Evolutionary conservation across 2,329 filamentous ascomycete genomes (phyloP), one percentile per base, ranked within the genome.

Genomic region (Penicillium digitatum): DNA sequence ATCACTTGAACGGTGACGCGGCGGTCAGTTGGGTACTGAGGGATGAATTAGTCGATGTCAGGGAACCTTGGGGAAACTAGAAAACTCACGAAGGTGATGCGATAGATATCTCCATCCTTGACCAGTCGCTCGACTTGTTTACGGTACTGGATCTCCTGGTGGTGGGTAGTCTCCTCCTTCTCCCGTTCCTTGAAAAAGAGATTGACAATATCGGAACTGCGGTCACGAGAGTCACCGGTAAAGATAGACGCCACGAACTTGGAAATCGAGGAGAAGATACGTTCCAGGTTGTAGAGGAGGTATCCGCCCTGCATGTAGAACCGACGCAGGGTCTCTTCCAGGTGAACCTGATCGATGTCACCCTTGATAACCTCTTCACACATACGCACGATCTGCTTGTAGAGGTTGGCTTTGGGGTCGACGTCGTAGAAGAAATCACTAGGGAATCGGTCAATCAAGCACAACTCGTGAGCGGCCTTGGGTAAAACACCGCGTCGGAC

Each of bases 241-340:
- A 92, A 89, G 71, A 95, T 91, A n/a, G 83, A 83, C 18, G 91
- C 81, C 24, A 88, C 90, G 55, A 92, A 87, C 55, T 91, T 88
- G 55, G 88, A 87, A 37, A 96, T 83, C 1, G 87, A 87, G 68
- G 86, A 86, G 50, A 97, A 83, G 29, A 96, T 84, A 70, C 95
- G 92, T 68, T 95, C 90, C 61, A 97, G 86, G 5, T 90, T 92
- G 77, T 97, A 99, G 37, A 97, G 77, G 66, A 91, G 90, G 88
- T 93, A 99, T 7, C 94, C 94, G 62, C 86, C 88, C 69, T 88
- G 87, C 55, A 97, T 81, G 71, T 96, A 99, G 76, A 90, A 96
- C 62, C 92, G 89, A 24, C 94, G 88, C 54, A 99, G 80, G 6
- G 91, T 88, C 67, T 97, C 92, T 72, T 97, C 93, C 63, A 95